Percentiles rank a stretch among this genome's conserved stretches.
phyloP scores from a whole-genome alignment of 352 stramenopile species.

The Globisporangium paroecandrum region DNA sequence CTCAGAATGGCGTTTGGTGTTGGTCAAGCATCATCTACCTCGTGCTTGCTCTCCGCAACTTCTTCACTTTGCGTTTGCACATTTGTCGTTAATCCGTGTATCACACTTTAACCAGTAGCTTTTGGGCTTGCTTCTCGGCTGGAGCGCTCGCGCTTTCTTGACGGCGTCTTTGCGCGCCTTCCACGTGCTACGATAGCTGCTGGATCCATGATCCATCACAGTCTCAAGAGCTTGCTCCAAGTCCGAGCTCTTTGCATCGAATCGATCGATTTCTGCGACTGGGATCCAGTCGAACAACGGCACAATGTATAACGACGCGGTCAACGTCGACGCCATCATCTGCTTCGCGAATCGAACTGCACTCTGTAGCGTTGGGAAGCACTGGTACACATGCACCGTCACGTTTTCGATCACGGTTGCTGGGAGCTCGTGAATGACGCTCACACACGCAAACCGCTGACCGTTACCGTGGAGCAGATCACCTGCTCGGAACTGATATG shows the following conservation, averaged over 20 bases:
- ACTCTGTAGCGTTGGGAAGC: conserved; percentile 75
- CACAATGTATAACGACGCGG: conserved; percentile 55
- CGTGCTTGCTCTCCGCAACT: too few relatives aligned
- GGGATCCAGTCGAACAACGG: conserved; percentile 79
- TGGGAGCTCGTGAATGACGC: conserved; percentile 30
- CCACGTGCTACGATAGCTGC: conserved; percentile 47
- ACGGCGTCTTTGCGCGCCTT: conserved; percentile 66
- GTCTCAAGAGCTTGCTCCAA: conserved; percentile 66
- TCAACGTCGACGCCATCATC: conserved; percentile 41
- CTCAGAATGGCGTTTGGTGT: too few relatives aligned
- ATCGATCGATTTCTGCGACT: conserved; percentile 64
- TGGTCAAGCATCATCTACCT: too few relatives aligned
- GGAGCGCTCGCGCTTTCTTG: conserved; percentile 38
- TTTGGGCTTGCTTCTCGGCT: conserved; percentile 4
- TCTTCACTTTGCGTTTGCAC: too few relatives aligned
- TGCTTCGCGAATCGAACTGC: conserved; percentile 70
- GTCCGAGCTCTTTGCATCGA: conserved; percentile 56
- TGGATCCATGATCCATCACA: conserved; percentile 25
- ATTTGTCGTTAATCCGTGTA: too few relatives aligned
- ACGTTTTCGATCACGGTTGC: conserved; percentile 45
- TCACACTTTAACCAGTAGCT: conserved; percentile 1
- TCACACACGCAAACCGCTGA: conserved; percentile 74
- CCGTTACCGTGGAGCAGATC: conserved; percentile 52
- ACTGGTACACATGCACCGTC: conserved; percentile 74
- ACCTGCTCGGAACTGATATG: conserved; percentile 43